Conservation (phyloP, 768 basidiomycete genomes). For the Lyophyllum decastes region DNA sequence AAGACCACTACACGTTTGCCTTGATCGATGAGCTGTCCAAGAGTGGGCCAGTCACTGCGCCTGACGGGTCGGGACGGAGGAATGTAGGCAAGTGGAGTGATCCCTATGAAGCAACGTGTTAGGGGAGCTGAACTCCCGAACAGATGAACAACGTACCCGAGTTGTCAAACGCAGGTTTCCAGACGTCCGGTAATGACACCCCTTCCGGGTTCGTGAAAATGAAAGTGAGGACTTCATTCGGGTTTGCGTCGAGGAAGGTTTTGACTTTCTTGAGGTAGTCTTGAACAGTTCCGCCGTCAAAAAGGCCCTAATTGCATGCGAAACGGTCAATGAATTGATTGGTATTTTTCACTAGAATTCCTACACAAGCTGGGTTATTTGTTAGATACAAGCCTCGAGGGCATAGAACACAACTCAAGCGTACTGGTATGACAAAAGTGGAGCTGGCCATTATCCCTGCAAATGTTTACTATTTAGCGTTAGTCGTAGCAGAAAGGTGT, state of each 20-base stretch:
- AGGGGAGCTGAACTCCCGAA: not conserved
- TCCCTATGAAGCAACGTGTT: slow-evolving; percentile 24
- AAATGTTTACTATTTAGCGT: not conserved
- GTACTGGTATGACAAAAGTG: slow-evolving; percentile 71
- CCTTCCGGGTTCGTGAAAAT: slow-evolving; percentile 69
- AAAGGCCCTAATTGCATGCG: slow-evolving; percentile 33
- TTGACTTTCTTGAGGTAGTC: slow-evolving; percentile 55
- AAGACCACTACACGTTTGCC: slow-evolving; percentile 45
- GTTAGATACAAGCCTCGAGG: not conserved
- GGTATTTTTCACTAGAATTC: slow-evolving; percentile 8
- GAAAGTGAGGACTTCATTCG: slow-evolving; percentile 64
- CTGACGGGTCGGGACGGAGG: slow-evolving; percentile 47
- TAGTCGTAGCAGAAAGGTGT: not conserved
- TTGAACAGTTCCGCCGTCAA: slow-evolving; percentile 53
- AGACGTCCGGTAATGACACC: slow-evolving; percentile 44
- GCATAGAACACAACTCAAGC: not conserved
- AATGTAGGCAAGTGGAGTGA: slow-evolving; percentile 48
- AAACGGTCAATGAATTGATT: not conserved
- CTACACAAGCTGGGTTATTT: slow-evolving; percentile 34
- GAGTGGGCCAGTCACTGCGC: slow-evolving; percentile 60
- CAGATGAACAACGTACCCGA: slow-evolving; percentile 37
- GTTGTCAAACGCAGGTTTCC: slow-evolving; percentile 52
- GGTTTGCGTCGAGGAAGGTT: slow-evolving; percentile 57
- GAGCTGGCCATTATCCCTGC: slow-evolving; percentile 36
- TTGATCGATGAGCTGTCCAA: slow-evolving; percentile 57